phyloP scores from a whole-genome alignment of 441 rosid species.

The Isatis lusitanica region DNA sequence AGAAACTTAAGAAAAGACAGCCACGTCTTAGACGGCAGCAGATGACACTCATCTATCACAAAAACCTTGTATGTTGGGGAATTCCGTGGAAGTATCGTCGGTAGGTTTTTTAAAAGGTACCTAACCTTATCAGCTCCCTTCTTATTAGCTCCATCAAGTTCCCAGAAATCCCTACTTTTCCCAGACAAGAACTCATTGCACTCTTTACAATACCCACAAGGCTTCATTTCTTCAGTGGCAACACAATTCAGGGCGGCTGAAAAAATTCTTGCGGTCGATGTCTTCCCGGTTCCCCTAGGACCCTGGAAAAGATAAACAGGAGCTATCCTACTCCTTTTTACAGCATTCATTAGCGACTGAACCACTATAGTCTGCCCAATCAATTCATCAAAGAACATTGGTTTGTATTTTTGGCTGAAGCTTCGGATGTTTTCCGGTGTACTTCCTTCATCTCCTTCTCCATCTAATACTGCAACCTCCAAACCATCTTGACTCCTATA shows the following conservation, averaged over 20 bases:
- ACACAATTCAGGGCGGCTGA: slow-evolving; percentile 85
- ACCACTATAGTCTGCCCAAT: slow-evolving; percentile 92
- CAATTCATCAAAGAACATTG: slow-evolving; percentile 79
- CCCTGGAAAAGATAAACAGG: slow-evolving; percentile 97
- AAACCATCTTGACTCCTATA: slow-evolving; percentile 84
- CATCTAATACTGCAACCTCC: slow-evolving; percentile 60
- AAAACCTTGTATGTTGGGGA: slow-evolving; percentile 64
- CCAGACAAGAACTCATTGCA: slow-evolving; percentile 81
- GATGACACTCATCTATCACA: slow-evolving; percentile 90
- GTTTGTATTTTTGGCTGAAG: slow-evolving; percentile 90
- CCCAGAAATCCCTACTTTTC: slow-evolving; percentile 63
- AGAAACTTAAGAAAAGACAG: slow-evolving; percentile 87
- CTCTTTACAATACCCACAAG: slow-evolving; percentile 82
- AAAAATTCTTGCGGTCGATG: slow-evolving; percentile 87
- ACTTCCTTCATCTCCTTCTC: slow-evolving; percentile 72
- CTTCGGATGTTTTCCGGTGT: slow-evolving; percentile 63
- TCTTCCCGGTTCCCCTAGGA: slow-evolving; percentile 95
- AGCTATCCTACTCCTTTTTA: slow-evolving; percentile 79
- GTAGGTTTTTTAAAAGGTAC: slow-evolving; percentile 60
- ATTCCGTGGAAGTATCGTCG: slow-evolving; percentile 48
- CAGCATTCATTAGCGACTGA: slow-evolving; percentile 78
- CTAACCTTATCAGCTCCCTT: slow-evolving; percentile 69
- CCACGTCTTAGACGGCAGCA: slow-evolving; percentile 90
- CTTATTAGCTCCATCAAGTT: slow-evolving; percentile 80
- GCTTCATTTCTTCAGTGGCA: slow-evolving; percentile 65